A percentile compares a stretch with the other conserved stretches of the same genome.
Evolutionary conservation across 208 protist genomes (phyloP).

Genomic region (Histomonas meleagridis): DNA sequence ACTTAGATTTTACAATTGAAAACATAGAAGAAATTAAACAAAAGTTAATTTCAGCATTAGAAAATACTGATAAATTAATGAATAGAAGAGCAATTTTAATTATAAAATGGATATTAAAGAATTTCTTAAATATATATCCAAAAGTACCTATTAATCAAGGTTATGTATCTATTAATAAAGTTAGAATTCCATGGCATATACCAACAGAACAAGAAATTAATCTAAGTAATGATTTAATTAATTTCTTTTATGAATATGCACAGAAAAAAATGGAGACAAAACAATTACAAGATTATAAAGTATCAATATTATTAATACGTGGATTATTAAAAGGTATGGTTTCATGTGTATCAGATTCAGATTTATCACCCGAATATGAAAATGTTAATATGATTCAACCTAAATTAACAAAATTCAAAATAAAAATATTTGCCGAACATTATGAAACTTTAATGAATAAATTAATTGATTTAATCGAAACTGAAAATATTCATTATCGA

Average conservation of each 20-base stretch:
- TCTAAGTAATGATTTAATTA: neutral
- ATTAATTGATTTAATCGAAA: neutral
- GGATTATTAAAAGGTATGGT: neutral
- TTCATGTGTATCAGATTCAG: neutral
- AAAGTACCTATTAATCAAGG: neutral
- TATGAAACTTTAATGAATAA: neutral
- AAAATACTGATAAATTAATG: neutral
- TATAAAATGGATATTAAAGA: constrained; percentile 12
- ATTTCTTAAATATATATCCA: neutral
- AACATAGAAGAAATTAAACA: neutral
- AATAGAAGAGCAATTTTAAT: neutral
- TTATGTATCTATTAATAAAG: neutral
- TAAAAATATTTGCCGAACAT: neutral
- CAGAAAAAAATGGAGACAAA: neutral
- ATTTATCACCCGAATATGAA: neutral
- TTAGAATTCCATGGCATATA: neutral
- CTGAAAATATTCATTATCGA: neutral
- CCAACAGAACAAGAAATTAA: neutral
- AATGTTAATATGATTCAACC: neutral
- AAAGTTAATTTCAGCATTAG: neutral
- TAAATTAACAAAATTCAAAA: neutral
- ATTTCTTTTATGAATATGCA: no score
- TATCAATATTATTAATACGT: neutral
- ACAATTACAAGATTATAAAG: neutral
- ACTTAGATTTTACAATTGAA: neutral